These are phyloP conservation scores for Brassica hybrid DNA, from an alignment of 441 rosid genomes.

Conservation along the genomic window DNA sequence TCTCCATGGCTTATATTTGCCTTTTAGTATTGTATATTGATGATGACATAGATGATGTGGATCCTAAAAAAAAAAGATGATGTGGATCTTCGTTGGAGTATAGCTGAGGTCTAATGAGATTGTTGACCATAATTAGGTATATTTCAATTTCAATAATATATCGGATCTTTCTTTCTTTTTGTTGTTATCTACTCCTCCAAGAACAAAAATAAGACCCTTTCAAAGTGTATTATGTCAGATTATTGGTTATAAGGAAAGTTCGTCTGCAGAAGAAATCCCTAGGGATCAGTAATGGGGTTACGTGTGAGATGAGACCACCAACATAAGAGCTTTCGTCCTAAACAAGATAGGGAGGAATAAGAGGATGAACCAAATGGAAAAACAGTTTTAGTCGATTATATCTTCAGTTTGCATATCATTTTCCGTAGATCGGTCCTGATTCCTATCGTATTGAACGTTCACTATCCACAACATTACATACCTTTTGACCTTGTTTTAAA, in stretches of 20 bases:
- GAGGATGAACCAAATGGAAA: slow-evolving; percentile 29
- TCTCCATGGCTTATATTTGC: no score
- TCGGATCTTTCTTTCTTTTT: not conserved
- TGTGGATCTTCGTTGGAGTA: slow-evolving; percentile 38
- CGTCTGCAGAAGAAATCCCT: slow-evolving; percentile 3
- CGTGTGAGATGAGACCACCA: slow-evolving; percentile 30
- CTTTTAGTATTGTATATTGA: no score
- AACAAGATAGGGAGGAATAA: slow-evolving; percentile 35
- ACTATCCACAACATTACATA: not conserved
- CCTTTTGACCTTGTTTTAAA: no score
- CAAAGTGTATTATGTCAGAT: slow-evolving; percentile 12
- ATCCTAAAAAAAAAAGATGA: slow-evolving; percentile 11
- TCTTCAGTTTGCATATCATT: not conserved
- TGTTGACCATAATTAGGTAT: slow-evolving; percentile 57
- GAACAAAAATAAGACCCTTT: not conserved
- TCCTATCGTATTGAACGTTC: slow-evolving; percentile 1
- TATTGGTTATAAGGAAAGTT: slow-evolving; percentile 7
- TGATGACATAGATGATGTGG: slow-evolving; percentile 25
- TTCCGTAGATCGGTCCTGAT: not conserved
- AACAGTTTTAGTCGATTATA: not conserved
- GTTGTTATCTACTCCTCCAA: not conserved
- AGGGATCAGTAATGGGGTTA: slow-evolving; percentile 6
- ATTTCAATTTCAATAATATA: slow-evolving; percentile 7
- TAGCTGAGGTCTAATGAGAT: slow-evolving; percentile 41
- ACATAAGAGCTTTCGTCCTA: slow-evolving; percentile 28